Percentiles rank a stretch among this genome's conserved stretches.
These are phyloP conservation scores for Gaultheria prostrata DNA, from an alignment of 148 eudicot genomes.

Conservation along the genomic window DNA sequence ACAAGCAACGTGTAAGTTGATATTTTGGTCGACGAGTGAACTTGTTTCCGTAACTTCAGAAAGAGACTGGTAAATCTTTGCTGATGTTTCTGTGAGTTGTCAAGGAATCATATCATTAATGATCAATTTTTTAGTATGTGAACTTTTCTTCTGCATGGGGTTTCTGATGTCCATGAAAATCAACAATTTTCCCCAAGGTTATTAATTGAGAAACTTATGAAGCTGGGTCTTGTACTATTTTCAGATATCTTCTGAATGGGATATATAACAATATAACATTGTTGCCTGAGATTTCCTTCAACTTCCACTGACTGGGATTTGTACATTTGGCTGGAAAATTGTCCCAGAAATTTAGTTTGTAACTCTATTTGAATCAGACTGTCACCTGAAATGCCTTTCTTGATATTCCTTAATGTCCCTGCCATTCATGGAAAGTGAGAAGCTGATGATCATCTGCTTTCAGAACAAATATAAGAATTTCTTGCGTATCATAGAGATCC, in stretches of 20 bases:
- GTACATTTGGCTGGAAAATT: neutral
- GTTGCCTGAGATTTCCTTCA: neutral
- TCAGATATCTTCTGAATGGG: slow-evolving; percentile 2
- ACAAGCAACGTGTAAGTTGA: neutral
- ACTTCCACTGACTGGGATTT: neutral
- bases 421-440: neutral
- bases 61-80: neutral
- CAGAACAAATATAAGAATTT: neutral
- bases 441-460: neutral
- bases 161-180: neutral
- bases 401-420: neutral
- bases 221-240: neutral
- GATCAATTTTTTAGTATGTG: neutral
- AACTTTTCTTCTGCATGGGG: neutral
- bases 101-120: neutral
- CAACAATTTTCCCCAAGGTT: neutral
- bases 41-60: neutral
- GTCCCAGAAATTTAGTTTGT: neutral
- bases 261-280: neutral
- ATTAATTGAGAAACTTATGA: neutral
- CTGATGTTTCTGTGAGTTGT: neutral
- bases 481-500: neutral
- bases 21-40: neutral
- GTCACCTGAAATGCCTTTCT: neutral
- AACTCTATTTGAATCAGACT: neutral